Conservation (phyloP, 2,329 filamentous ascomycete species). For the Raffaelea deltoideospora region DNA sequence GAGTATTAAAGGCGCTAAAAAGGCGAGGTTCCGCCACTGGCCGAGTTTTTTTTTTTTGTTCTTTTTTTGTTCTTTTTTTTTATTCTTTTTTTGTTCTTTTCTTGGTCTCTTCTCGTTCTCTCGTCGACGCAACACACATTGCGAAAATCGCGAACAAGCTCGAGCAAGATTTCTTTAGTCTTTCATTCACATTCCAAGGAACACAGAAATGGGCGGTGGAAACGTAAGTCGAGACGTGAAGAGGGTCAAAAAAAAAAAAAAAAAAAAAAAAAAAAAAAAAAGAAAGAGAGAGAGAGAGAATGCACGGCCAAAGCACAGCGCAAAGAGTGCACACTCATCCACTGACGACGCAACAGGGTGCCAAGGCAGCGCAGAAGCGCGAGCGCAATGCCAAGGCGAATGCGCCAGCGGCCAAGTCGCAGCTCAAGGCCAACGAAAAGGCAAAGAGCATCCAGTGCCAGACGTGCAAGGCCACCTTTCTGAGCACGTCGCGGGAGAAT, state of each 20-base stretch:
- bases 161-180: constrained; percentile 14
- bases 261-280: background rate
- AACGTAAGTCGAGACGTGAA: constrained; percentile 13
- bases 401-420: constrained; percentile 41
- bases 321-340: background rate
- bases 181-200: too few relatives aligned
- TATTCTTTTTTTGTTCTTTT: background rate
- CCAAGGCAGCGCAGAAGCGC: constrained; percentile 44
- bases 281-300: background rate
- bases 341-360: constrained; percentile 15
- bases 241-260: background rate
- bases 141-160: background rate
- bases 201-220: constrained; percentile 19
- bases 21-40: too few relatives aligned
- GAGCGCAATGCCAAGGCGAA: constrained; percentile 53
- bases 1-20: background rate
- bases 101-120: background rate
- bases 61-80: background rate
- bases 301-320: background rate
- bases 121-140: background rate
- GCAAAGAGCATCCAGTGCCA: constrained; percentile 66
- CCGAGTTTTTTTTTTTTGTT: constrained; percentile 1
- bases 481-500: constrained; percentile 60
- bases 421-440: constrained; percentile 55
- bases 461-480: constrained; percentile 63